Base-by-base conservation (phyloP, 1,284 basidiomycete species). In the Ustilago curta region DNA sequence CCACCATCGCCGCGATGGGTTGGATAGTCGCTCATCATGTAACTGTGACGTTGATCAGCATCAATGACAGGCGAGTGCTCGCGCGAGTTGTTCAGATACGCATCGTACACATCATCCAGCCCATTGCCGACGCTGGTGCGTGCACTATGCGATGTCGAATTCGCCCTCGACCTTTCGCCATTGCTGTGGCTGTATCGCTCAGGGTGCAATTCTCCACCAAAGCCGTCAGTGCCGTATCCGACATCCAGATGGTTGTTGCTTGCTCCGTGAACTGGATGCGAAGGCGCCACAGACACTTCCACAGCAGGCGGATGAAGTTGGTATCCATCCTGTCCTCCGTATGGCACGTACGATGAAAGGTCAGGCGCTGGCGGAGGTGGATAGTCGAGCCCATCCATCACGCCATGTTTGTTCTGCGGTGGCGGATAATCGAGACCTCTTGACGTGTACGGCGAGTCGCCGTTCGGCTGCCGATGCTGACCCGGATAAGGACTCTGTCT, bases 41-140 rank as follows among this genome's bases (percentile, higher is more conserved):
- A 70, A 68, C 72, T 76, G 43, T 76, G 68, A 6, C 72, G 63
- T 39, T 60, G 64, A 19, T 71, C 68, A 8, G 64, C 48, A 8
- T 56, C 68, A 43, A 71, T 54, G 5, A 47, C 57, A 1, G 68
- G 64, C 23, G 72, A 70, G 25, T 68, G 69, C 12, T 23, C 50
- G 35, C 37, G 42, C 40, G 69, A 69, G 35, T 67, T 59, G 50
- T 72, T 55, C 52, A 47, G 45, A 31, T 76, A 76, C 14, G 73
- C 73, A 49, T 71, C 73, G 52, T 76, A 76, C 9, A 76, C 56
- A 35, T 76, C 73, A n/a, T 76, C 73, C 42, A 68, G 45, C 7
- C 60, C 65, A 8, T 31, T 31, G 12, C 45, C 42, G 0, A 54
- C 53, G 58, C 68, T 67, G 14, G 62, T 58, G 44, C 37, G 53